phyloP scores from a whole-genome alignment of 805 yeast species.

The Metschnikowia amazonensis region DNA sequence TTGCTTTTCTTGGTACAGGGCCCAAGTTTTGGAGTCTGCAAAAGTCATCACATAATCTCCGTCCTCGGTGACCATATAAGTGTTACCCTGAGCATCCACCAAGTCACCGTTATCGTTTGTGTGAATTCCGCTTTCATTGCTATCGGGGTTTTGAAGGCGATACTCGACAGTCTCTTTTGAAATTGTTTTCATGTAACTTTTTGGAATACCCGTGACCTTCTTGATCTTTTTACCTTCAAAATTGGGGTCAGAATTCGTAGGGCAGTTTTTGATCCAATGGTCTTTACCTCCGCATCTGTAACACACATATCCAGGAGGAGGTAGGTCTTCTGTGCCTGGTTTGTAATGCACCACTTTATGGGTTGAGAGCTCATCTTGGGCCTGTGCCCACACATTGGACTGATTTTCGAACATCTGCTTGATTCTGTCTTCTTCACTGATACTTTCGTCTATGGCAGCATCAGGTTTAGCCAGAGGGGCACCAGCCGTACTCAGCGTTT shows the following conservation, averaged over 20 bases:
- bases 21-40: conserved; percentile 92
- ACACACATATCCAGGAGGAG: conserved; percentile 95
- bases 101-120: conserved; percentile 43
- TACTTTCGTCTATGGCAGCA: conserved; percentile 37
- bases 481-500: conserved; percentile 21
- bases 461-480: conserved; percentile 12
- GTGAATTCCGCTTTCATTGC: conserved; percentile 27
- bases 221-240: conserved; percentile 90
- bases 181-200: conserved; percentile 80
- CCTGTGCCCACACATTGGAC: conserved; percentile 90
- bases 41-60: conserved; percentile 96
- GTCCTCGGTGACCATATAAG: conserved; percentile 84
- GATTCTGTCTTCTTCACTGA: conserved; percentile 83
- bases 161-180: conserved; percentile 66
- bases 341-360: conserved; percentile 72
- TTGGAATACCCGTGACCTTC: conserved; percentile 96
- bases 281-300: conserved; percentile 91
- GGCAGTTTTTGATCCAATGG: conserved; percentile 96
- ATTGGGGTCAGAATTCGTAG: conserved; percentile 86
- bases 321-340: conserved; percentile 61
- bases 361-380: conserved; percentile 85
- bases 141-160: conserved; percentile 38
- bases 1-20: conserved; percentile 70
- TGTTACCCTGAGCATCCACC: conserved; percentile 46
- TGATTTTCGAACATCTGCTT: conserved; percentile 90